Evolutionary conservation across 768 basidiomycete species (phyloP).

Genomic region (Rhizopogon rudus): DNA sequence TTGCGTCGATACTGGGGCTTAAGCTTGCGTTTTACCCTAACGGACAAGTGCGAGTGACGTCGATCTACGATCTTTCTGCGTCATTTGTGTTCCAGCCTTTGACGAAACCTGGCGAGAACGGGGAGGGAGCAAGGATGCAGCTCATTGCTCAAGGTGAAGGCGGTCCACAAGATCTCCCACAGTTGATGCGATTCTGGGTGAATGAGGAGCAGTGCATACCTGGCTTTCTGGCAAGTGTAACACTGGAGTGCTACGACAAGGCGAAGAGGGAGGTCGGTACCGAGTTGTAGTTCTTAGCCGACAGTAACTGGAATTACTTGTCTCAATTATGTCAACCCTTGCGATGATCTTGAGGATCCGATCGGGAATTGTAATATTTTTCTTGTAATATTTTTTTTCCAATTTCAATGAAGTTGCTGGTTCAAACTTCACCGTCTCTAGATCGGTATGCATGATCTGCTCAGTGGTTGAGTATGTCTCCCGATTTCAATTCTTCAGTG

Average conservation of each 20-base stretch:
- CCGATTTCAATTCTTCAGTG: not conserved
- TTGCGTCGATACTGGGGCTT: conserved; percentile 85
- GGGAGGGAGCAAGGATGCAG: conserved; percentile 56
- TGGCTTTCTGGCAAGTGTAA: conserved; percentile 85
- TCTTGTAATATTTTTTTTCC: not conserved
- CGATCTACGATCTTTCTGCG: conserved; percentile 82
- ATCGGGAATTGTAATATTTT: not conserved
- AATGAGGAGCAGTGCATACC: conserved; percentile 82
- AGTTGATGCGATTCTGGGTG: conserved; percentile 83
- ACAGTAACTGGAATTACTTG: not conserved
- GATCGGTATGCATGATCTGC: not conserved
- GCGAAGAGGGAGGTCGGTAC: conserved; percentile 38
- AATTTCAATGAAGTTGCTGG: too few relatives aligned
- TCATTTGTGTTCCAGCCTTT: conserved; percentile 82
- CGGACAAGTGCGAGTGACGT: conserved; percentile 85
- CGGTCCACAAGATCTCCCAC: conserved; percentile 68
- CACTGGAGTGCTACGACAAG: conserved; percentile 83
- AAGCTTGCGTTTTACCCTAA: conserved; percentile 90
- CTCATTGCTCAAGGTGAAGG: conserved; percentile 70
- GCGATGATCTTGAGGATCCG: not conserved
- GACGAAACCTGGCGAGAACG: conserved; percentile 31
- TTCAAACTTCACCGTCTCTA: too few relatives aligned
- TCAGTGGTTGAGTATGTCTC: not conserved
- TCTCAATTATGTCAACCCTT: not conserved
- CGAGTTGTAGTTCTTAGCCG: not conserved